Percentiles rank a stretch among this genome's conserved stretches.
phyloP scores from a whole-genome alignment of 805 yeast species.

The Cyberlindnera xylosilytica region DNA sequence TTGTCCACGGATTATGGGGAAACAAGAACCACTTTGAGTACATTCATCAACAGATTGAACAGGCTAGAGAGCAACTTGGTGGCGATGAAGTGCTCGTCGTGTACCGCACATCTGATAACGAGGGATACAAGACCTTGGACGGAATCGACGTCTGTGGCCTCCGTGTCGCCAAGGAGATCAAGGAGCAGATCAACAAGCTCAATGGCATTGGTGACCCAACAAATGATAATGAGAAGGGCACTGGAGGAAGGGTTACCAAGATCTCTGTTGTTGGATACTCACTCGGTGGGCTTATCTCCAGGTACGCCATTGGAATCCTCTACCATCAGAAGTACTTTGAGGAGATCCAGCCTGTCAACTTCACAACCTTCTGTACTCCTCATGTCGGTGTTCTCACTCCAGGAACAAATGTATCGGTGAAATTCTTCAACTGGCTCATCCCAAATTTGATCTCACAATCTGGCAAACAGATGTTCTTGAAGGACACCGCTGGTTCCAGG shows the following conservation, averaged over 20 bases:
- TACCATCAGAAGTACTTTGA: slow-evolving; percentile 51
- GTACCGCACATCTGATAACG: slow-evolving; percentile 24
- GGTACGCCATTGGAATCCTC: slow-evolving; percentile 75
- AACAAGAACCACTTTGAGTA: slow-evolving; percentile 63
- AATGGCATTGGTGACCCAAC: slow-evolving; percentile 8
- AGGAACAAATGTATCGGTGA: slow-evolving; percentile 46
- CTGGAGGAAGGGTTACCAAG: slow-evolving; percentile 44
- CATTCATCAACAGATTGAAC: slow-evolving; percentile 45
- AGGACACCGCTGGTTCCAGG: slow-evolving; percentile 35
- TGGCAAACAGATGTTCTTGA: slow-evolving; percentile 71
- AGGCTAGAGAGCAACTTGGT: slow-evolving; percentile 23
- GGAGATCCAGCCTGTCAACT: slow-evolving; percentile 51
- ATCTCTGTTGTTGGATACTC: slow-evolving; percentile 81
- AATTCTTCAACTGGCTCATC: slow-evolving; percentile 57
- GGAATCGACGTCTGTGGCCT: slow-evolving; percentile 85
- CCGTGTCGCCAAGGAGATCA: slow-evolving; percentile 68
- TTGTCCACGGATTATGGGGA: slow-evolving; percentile 60
- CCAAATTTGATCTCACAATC: slow-evolving; percentile 67
- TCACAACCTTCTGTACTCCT: slow-evolving; percentile 65
- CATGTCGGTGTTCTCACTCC: slow-evolving; percentile 68
- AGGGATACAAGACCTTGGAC: slow-evolving; percentile 76
- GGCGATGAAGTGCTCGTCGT: slow-evolving; percentile 21
- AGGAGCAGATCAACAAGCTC: slow-evolving; percentile 31
- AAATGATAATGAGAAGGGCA: slow-evolving; percentile 10
- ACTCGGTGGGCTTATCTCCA: slow-evolving; percentile 75